Percentiles rank a stretch among this genome's conserved stretches.
phyloP scores from a whole-genome alignment of 768 basidiomycete species.

The Tylopilus cervinicoccineus region DNA sequence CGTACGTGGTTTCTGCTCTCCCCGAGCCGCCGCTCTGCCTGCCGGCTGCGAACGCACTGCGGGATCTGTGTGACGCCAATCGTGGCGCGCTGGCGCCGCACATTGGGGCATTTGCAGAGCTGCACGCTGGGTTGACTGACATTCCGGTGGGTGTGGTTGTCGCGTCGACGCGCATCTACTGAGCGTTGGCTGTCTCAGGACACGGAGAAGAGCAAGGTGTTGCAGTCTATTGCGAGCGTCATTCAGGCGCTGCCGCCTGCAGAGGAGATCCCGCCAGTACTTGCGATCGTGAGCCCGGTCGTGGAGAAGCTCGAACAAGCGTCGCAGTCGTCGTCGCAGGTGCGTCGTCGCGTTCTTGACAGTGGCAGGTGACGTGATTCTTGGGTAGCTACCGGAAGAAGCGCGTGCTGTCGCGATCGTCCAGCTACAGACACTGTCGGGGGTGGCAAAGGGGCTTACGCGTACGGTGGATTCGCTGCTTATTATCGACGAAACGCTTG shows the following conservation, averaged over 20 bases:
- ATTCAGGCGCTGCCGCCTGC: constrained; percentile 83
- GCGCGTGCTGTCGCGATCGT: constrained; percentile 61
- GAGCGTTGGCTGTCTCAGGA: constrained; percentile 43
- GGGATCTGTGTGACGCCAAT: constrained; percentile 88
- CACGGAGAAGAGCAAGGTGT: constrained; percentile 83
- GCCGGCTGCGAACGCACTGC: constrained; percentile 76
- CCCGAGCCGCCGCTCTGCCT: constrained; percentile 60
- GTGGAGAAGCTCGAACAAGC: constrained; percentile 64
- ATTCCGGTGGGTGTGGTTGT: constrained; percentile 52
- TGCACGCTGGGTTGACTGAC: constrained; percentile 71
- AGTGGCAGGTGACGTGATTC: not conserved
- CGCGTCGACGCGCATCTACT: not conserved
- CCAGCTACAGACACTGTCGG: constrained; percentile 77
- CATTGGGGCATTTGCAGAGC: constrained; percentile 77
- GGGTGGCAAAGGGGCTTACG: constrained; percentile 85
- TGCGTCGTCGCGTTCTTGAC: constrained; percentile 27
- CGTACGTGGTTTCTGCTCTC: constrained; percentile 68
- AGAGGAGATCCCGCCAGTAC: constrained; percentile 72
- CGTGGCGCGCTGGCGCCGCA: constrained; percentile 78
- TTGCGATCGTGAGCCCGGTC: constrained; percentile 77
- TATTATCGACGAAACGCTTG: constrained; percentile 56
- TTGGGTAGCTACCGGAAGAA: constrained; percentile 63
- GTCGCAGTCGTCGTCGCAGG: constrained; percentile 50
- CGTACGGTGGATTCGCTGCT: constrained; percentile 65
- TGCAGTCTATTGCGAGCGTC: constrained; percentile 91